Base-by-base conservation (phyloP, 2,329 filamentous ascomycete genomes). In the Xylaria multiplex region DNA sequence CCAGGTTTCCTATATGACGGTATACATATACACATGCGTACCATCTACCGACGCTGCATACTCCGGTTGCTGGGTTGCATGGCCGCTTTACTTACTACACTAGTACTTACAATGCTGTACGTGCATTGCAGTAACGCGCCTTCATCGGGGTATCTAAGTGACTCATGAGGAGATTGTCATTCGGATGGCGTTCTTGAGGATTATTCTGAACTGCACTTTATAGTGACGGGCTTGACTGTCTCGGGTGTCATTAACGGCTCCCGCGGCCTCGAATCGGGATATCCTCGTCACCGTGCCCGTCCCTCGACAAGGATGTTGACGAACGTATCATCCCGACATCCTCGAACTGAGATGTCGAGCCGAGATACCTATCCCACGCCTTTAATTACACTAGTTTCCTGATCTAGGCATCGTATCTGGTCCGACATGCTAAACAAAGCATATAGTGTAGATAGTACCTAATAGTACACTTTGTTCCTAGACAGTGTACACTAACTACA, bases 1-100 rank as follows among this genome's bases (percentile, higher is more conserved):
- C 48, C 54, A 46, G 48, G 35, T 60, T 52, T 54, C 49, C 32
- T 46, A 48, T 46, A 48, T 54, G 46, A 53, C 27, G 46, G 52
- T 19, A 46, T 43, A 24, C 35, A 55, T 57, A 42, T 24, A 50
- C 14, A 48, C 43, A 24, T 60, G n/a, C 24, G 16, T 35, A 65
- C 43, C 32, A 54, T 62, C n/a, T 52, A 59, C 49, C 19, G 55
- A 24, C n/a, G n/a, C 32, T 14, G 16, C 42, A 50, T 48, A 35
- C 19, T 48, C 50, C 24, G 6, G 40, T 42, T 48, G 24, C 52
- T 24, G 30, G 8, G 30, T 49, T 54, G 56, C 62, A 55, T 55
- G 45, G 4, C 35, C 54, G 45, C 16, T 50, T 13, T 56, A 52
- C 35, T 42, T 40, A 22, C 9, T 16, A 22, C 16, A 22, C 35